Conservation (phyloP, 768 basidiomycete genomes). For the Collybiopsis confluens region DNA sequence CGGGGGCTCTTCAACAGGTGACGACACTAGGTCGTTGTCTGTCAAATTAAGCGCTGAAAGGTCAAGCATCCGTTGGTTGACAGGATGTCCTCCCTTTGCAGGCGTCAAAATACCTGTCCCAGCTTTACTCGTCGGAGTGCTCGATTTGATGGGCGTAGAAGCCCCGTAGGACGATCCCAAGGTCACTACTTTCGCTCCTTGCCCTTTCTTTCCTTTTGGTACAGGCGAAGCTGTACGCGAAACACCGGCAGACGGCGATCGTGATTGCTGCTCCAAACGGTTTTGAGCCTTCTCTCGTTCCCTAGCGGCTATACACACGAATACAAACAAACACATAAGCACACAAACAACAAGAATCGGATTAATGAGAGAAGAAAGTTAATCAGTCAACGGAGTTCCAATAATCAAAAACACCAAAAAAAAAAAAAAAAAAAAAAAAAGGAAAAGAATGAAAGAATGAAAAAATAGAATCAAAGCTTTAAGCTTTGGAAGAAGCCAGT, state of each 20-base stretch:
- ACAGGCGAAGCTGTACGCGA: slow-evolving; percentile 43
- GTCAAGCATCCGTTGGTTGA: slow-evolving; percentile 65
- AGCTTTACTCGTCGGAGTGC: no score
- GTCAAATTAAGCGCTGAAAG: slow-evolving; percentile 69
- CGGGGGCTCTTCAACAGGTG: slow-evolving; percentile 50
- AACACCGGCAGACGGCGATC: slow-evolving; percentile 36
- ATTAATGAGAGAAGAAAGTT: slow-evolving; percentile 14
- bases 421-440: slow-evolving; percentile 8
- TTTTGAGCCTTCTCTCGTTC: slow-evolving; percentile 77
- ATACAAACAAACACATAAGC: slow-evolving; percentile 22
- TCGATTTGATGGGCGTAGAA: slow-evolving; percentile 30
- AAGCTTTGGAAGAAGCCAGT: slow-evolving; percentile 18
- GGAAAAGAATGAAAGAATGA: slow-evolving; percentile 6
- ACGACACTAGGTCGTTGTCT: slow-evolving; percentile 33
- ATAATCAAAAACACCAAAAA: background rate
- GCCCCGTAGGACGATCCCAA: background rate
- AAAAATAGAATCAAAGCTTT: no score
- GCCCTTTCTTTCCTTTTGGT: slow-evolving; percentile 6
- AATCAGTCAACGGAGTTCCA: slow-evolving; percentile 1
- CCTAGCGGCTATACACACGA: slow-evolving; percentile 63
- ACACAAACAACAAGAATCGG: slow-evolving; percentile 12
- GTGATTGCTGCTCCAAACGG: slow-evolving; percentile 30
- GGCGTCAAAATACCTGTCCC: slow-evolving; percentile 41
- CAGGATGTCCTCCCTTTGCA: slow-evolving; percentile 18
- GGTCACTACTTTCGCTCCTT: background rate